phyloP scores from a whole-genome alignment of 2,329 filamentous ascomycete genomes.

The Penicillium sp. region DNA sequence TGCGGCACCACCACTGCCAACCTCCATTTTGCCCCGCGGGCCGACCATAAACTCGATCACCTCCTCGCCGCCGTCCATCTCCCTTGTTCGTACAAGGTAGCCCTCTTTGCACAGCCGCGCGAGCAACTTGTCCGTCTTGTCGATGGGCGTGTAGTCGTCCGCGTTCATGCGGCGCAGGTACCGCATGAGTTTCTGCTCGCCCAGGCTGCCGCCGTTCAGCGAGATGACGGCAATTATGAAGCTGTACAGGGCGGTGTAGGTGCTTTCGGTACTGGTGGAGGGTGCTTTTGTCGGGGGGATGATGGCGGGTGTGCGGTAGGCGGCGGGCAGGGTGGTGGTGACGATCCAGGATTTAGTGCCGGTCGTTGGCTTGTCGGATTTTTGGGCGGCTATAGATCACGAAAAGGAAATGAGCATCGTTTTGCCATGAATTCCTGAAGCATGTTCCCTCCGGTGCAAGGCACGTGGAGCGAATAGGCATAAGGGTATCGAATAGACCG shows the following conservation, averaged over 20 bases:
- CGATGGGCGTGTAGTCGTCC: constrained; percentile 70
- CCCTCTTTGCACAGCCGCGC: constrained; percentile 76
- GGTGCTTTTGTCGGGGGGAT: constrained; percentile 69
- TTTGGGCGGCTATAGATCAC: constrained; percentile 52
- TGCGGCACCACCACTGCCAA: constrained; percentile 74
- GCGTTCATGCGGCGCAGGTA: constrained; percentile 75
- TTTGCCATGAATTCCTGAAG: not conserved
- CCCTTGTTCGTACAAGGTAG: constrained; percentile 75
- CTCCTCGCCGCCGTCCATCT: constrained; percentile 71
- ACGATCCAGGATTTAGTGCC: constrained; percentile 75
- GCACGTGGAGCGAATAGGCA: not conserved
- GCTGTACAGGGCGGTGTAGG: constrained; percentile 79
- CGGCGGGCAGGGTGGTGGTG: constrained; percentile 67
- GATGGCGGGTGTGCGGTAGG: constrained; percentile 68
- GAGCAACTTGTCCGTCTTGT: constrained; percentile 74
- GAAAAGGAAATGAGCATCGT: not conserved
- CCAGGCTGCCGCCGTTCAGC: constrained; percentile 71
- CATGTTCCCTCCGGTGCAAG: not conserved
- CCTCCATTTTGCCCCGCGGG: constrained; percentile 80
- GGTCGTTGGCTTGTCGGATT: constrained; percentile 43
- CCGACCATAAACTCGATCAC: constrained; percentile 81
- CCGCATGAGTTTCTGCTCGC: constrained; percentile 76
- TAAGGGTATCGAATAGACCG: not conserved
- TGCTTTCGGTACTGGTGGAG: constrained; percentile 68
- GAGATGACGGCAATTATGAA: constrained; percentile 76